Base-by-base conservation (phyloP, 176 grass and related monocot species). In the Raddia guianensis region DNA sequence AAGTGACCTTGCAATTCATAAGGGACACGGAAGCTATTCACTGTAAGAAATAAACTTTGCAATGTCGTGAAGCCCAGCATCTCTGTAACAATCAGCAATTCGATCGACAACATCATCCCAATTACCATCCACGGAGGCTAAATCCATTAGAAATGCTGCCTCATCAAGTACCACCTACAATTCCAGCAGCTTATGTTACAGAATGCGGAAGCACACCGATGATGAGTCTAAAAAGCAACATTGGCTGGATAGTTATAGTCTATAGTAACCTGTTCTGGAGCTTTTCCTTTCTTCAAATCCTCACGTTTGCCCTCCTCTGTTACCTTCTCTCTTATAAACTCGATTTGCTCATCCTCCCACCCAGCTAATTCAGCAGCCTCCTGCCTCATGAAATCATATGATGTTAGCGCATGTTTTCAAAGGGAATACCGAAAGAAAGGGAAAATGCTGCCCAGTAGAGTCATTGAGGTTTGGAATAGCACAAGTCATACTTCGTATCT, bases 321-420 rank as follows among this genome's bases (percentile, higher is more conserved):
- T 11, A 98, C 88, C 77, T 98, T 98, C 58, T 98, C 96, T 68
- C 91, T 85, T 75, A 98, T 86, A 69, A 93, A 98, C 58, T 98
- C 92, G 5, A 98, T 93, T 48, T 98, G 96, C 82, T 98, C 96
- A 77, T 98, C 96, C 78, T 98, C 92, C 96, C 96, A 98, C 59
- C 88, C 87, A 63, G 92, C 96, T 91, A 98, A 66, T 56, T 90
- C 92, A 79, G 96, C 96, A 50, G 91, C 92, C 67, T 98, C 96
- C 96, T 98, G 85, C 61, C 68, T 72, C 48, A 44, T 11, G 6
- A 42, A 81, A 47, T 76, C 32, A 9, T 5, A 7, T 20, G 10
- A 34, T 15, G 16, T 82, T 44, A 57, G 11, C 19, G 20, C 66
- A 13, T 79, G 13, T 50, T 72, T 85, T 54, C 2, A 54, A n/a